Conservation (phyloP, 352 stramenopile species). For the Globisporangium heterothallicum region DNA sequence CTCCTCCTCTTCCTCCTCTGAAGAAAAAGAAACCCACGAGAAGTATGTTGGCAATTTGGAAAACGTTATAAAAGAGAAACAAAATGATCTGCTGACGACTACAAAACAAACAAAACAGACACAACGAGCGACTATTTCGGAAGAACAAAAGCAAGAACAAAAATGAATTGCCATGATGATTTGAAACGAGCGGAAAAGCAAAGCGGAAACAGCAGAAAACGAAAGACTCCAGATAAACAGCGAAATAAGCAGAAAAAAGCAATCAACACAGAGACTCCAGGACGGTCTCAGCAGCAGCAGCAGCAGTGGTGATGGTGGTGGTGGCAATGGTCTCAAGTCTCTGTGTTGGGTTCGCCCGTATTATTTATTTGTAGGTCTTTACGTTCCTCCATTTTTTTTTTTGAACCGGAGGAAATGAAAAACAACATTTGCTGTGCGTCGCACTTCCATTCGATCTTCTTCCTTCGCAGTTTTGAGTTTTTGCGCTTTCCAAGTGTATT, state of each 20-base stretch:
- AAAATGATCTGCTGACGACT: conserved; percentile 7
- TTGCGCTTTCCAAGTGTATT: too few relatives aligned
- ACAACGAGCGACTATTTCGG: conserved; percentile 9
- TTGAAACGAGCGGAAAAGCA: conserved; percentile 8
- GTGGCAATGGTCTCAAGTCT: not conserved
- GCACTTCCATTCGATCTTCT: conserved; percentile 1
- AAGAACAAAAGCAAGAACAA: conserved; percentile 5
- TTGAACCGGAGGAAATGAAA: conserved; percentile 10
- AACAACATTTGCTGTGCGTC: not conserved
- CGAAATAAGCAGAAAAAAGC: not conserved
- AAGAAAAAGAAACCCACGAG: not conserved
- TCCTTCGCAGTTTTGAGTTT: not conserved
- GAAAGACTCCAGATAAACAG: conserved; percentile 3
- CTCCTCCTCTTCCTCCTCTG: too few relatives aligned
- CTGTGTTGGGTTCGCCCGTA: conserved; percentile 1
- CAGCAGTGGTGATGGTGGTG: not conserved
- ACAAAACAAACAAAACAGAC: not conserved
- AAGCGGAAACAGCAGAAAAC: not conserved
- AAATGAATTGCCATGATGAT: conserved; percentile 3
- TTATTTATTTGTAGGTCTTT: conserved; percentile 6
- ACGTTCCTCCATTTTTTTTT: conserved; percentile 12
- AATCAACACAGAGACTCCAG: too few relatives aligned
- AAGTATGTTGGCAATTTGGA: not conserved
- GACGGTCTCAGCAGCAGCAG: too few relatives aligned
- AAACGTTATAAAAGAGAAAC: conserved; percentile 9